These are phyloP conservation scores for Scheffersomyces lignosus DNA, from an alignment of 805 yeast genomes.

Conservation along the genomic window DNA sequence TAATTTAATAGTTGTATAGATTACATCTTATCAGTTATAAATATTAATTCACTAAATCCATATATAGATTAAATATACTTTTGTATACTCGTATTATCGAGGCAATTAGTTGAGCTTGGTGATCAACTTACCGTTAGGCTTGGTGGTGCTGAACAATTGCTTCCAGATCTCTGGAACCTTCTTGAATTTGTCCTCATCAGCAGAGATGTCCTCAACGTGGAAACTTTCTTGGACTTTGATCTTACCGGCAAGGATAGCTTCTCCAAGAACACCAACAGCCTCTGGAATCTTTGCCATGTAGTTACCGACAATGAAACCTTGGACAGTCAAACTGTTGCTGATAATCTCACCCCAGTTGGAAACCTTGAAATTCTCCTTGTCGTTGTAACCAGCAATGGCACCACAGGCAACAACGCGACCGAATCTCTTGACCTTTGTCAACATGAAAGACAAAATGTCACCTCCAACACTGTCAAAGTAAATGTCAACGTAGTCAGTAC, in stretches of 20 bases:
- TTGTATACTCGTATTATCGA: too few species aligned
- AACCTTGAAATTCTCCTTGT: slow-evolving; percentile 33
- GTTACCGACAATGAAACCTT: slow-evolving; percentile 56
- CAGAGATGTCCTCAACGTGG: slow-evolving; percentile 41
- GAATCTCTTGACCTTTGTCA: slow-evolving; percentile 34
- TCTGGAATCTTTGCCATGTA: slow-evolving; percentile 34
- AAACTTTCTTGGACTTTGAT: slow-evolving; percentile 34
- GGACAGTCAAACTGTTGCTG: slow-evolving; percentile 49
- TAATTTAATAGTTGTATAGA: too few species aligned
- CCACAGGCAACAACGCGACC: slow-evolving; percentile 63
- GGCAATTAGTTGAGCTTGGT: slow-evolving; percentile 33
- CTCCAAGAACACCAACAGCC: slow-evolving; percentile 35
- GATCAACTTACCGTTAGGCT: slow-evolving; percentile 49
- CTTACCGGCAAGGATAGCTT: slow-evolving; percentile 41
- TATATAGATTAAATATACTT: too few species aligned
- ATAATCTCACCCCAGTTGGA: slow-evolving; percentile 45
- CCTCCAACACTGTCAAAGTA: slow-evolving; percentile 71
- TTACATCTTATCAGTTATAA: too few species aligned
- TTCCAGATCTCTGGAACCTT: slow-evolving; percentile 48
- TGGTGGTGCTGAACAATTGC: slow-evolving; percentile 42
- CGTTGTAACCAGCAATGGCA: slow-evolving; percentile 59
- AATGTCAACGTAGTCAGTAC: slow-evolving; percentile 49
- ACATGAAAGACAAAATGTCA: slow-evolving; percentile 47
- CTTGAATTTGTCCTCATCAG: slow-evolving; percentile 33
- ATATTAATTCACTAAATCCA: too few species aligned